Evolutionary conservation across 306 rosid genomes (phyloP).

Genomic region (Quercus bicolor): DNA sequence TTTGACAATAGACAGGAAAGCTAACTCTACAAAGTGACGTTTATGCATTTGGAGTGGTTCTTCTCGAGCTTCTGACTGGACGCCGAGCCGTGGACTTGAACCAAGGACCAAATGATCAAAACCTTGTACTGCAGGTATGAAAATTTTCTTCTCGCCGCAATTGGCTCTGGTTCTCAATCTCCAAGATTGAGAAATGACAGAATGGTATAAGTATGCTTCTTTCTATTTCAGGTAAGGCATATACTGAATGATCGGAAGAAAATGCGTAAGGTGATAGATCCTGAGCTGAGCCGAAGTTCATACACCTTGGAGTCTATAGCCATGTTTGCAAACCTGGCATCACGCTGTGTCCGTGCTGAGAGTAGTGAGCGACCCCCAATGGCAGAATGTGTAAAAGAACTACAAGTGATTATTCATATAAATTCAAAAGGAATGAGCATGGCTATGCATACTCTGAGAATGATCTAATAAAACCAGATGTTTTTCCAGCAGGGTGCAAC

Average conservation of each 20-base stretch:
- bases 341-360: slow-evolving; percentile 76
- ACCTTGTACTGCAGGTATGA: slow-evolving; percentile 83
- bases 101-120: slow-evolving; percentile 89
- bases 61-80: slow-evolving; percentile 92
- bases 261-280: slow-evolving; percentile 79
- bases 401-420: slow-evolving; percentile 63
- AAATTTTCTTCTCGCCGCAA: not conserved
- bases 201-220: slow-evolving; percentile 12
- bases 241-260: slow-evolving; percentile 77
- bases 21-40: slow-evolving; percentile 94
- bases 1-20: slow-evolving; percentile 77
- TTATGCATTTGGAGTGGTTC: slow-evolving; percentile 97
- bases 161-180: slow-evolving; percentile 9
- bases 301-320: slow-evolving; percentile 72
- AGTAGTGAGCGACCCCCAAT: slow-evolving; percentile 82
- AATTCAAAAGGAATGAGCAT: slow-evolving; percentile 67
- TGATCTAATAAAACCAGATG: slow-evolving; percentile 37
- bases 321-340: slow-evolving; percentile 92
- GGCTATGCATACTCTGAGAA: slow-evolving; percentile 54
- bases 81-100: slow-evolving; percentile 88
- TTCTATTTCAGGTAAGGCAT: slow-evolving; percentile 58
- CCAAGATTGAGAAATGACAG: not conserved
- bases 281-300: slow-evolving; percentile 70
- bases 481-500: slow-evolving; percentile 11
- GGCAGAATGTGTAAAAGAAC: slow-evolving; percentile 77